These are phyloP conservation scores for Simplicillium sp. DNA, from an alignment of 2,329 filamentous ascomycete species.

Conservation along the genomic window DNA sequence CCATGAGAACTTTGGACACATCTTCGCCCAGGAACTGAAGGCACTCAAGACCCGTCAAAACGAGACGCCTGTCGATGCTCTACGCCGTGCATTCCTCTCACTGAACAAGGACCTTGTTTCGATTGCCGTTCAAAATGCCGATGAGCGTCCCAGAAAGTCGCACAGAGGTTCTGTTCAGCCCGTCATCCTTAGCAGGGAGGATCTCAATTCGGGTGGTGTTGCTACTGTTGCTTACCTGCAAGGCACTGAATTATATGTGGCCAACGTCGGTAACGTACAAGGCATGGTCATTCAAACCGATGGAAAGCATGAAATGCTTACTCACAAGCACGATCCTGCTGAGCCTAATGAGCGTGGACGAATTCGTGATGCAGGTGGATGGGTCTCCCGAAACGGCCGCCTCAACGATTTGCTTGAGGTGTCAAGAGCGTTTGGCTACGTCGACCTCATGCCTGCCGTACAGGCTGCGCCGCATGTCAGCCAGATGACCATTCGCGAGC, in stretches of 20 bases:
- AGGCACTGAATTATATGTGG: conserved; percentile 83
- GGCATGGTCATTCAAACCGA: conserved; percentile 92
- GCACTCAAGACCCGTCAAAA: conserved; percentile 53
- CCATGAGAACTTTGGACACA: conserved; percentile 87
- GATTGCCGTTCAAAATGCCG: conserved; percentile 68
- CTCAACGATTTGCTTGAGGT: conserved; percentile 88
- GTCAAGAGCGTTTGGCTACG: conserved; percentile 90
- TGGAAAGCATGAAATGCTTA: conserved; percentile 73
- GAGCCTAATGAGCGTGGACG: conserved; percentile 75
- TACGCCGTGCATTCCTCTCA: conserved; percentile 76
- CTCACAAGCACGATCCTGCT: conserved; percentile 86
- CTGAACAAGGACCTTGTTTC: conserved; percentile 93
- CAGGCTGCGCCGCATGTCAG: conserved; percentile 82
- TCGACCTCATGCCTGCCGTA: conserved; percentile 83
- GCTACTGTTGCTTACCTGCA: conserved; percentile 87
- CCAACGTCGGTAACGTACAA: conserved; percentile 91
- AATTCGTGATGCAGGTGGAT: conserved; percentile 90
- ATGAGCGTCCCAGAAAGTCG: conserved; percentile 57
- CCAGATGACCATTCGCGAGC: conserved; percentile 69
- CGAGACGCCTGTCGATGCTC: conserved; percentile 73
- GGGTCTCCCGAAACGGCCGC: conserved; percentile 88
- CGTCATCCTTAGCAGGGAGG: conserved; percentile 76
- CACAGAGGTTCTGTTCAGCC: conserved; percentile 65
- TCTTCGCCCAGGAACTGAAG: conserved; percentile 76
- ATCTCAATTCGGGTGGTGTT: conserved; percentile 81